Evolutionary conservation across 768 basidiomycete species (phyloP).

Genomic region (Hericium rajendrae): DNA sequence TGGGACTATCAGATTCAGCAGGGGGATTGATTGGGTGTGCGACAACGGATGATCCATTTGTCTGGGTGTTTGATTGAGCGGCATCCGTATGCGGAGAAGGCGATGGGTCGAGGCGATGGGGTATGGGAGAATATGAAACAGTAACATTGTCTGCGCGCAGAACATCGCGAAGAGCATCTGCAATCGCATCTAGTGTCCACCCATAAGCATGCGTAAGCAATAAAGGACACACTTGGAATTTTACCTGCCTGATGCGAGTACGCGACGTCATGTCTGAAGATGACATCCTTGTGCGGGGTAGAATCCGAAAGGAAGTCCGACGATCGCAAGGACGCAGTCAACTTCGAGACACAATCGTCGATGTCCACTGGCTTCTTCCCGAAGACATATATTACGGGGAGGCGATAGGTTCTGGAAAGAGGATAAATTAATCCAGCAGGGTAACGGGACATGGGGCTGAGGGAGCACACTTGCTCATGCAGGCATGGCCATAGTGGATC

Average conservation of each 20-base stretch:
- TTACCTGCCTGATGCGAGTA: conserved; percentile 63
- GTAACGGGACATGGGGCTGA: background rate
- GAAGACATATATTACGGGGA: conserved; percentile 89
- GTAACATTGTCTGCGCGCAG: background rate
- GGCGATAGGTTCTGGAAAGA: conserved; percentile 58
- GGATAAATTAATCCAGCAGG: background rate
- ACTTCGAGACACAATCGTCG: conserved; percentile 34
- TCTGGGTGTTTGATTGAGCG: background rate
- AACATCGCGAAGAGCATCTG: conserved; percentile 19
- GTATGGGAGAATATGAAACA: conserved; percentile 27
- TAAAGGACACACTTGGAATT: background rate
- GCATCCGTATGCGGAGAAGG: background rate
- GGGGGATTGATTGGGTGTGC: background rate
- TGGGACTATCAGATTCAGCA: conserved; percentile 1
- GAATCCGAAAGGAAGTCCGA: conserved; percentile 14
- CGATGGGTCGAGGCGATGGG: conserved; percentile 13
- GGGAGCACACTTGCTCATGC: conserved; percentile 66
- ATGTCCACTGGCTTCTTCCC: conserved; percentile 62
- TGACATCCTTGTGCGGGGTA: conserved; percentile 18
- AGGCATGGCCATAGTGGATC: conserved; percentile 95
- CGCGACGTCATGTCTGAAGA: conserved; percentile 69
- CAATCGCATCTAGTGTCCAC: conserved; percentile 24
- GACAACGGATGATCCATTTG: background rate
- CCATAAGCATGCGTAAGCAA: background rate
- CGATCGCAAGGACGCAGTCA: conserved; percentile 27